A percentile compares a stretch with the other conserved stretches of the same genome.
These are phyloP conservation scores for Piper betle DNA, from an alignment of 164 flowering plant species.

Conservation along the genomic window DNA sequence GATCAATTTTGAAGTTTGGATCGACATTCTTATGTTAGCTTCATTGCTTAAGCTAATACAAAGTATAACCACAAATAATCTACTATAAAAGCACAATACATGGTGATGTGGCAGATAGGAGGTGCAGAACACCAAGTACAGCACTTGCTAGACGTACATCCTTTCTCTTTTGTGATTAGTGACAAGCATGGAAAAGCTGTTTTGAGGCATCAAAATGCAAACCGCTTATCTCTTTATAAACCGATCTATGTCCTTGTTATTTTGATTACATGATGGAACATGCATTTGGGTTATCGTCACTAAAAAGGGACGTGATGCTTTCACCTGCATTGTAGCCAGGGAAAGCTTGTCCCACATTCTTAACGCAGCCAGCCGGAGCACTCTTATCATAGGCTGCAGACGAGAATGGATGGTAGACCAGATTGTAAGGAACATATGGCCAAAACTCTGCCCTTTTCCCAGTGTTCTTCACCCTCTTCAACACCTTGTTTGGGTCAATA, in stretches of 20 bases:
- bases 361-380: slow-evolving; percentile 58
- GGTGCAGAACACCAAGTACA: no score
- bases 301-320: slow-evolving; percentile 30
- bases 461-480: slow-evolving; percentile 47
- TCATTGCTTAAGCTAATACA: no score
- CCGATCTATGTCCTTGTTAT: neutral
- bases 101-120: no score
- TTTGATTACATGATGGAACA: slow-evolving; percentile 48
- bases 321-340: slow-evolving; percentile 33
- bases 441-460: slow-evolving; percentile 72
- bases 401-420: slow-evolving; percentile 46
- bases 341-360: slow-evolving; percentile 34
- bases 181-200: neutral
- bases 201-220: neutral
- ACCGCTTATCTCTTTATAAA: neutral
- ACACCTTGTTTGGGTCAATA: slow-evolving; percentile 59
- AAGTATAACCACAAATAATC: no score
- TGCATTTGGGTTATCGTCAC: slow-evolving; percentile 68
- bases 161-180: no score
- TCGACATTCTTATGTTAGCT: no score
- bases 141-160: no score
- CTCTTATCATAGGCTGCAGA: slow-evolving; percentile 53
- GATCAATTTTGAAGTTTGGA: no score
- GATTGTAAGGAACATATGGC: slow-evolving; percentile 61
- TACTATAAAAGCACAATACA: no score